Evolutionary conservation across 2,329 filamentous ascomycete species (phyloP).

Genomic region (Alternaria triticimaculans): DNA sequence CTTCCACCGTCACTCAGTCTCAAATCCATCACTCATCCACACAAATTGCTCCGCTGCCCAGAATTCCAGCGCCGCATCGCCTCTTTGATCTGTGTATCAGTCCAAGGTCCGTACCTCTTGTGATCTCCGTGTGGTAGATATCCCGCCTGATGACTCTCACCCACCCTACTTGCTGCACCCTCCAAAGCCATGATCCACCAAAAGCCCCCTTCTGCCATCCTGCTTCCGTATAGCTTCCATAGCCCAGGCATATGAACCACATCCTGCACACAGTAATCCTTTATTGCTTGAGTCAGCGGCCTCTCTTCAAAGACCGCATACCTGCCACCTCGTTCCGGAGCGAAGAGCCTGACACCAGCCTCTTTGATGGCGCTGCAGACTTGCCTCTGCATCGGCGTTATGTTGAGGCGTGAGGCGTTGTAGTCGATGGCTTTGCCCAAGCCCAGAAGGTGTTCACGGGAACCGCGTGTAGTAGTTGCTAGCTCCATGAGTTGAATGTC

Average conservation of each 20-base stretch:
- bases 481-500: constrained; percentile 33
- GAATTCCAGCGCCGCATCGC: not conserved
- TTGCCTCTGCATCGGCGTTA: not conserved
- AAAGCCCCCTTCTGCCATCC: not conserved
- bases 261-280: not conserved
- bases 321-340: not conserved
- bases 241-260: not conserved
- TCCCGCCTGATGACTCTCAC: not conserved
- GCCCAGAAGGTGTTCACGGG: not conserved
- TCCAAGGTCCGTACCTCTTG: not conserved
- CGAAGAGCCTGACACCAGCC: not conserved
- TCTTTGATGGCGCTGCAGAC: not conserved
- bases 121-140: not conserved
- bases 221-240: not conserved
- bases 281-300: not conserved
- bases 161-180: not conserved
- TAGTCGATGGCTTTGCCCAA: not conserved
- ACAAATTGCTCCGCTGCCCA: not conserved
- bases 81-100: not conserved
- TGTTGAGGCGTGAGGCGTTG: not conserved
- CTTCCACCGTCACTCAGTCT: not conserved
- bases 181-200: not conserved
- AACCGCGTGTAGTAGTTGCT: constrained; percentile 2
- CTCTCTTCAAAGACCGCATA: not conserved
- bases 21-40: not conserved